Evolutionary conservation across 345 rosid genomes (phyloP), one percentile per base, ranked within the genome.

Genomic region (Melaleuca quinquenervia): DNA sequence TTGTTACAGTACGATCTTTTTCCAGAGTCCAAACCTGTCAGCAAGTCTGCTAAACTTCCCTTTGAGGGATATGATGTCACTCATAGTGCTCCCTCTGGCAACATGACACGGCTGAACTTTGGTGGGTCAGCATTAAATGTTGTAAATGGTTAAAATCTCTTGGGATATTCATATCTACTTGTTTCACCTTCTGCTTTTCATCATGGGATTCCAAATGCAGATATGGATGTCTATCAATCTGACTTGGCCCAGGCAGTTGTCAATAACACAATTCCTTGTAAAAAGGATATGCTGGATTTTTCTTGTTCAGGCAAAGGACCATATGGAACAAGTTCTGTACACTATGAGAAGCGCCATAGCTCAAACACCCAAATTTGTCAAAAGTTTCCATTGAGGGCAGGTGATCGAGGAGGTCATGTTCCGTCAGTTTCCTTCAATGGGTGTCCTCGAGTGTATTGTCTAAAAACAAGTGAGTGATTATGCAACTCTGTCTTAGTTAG

Each of bases 391-490:
- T 45, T 56, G 26, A 84, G 86, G 80, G 76, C 88, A 86, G 87
- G 88, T 64, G 58, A 75, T 32, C 88, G 84, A 85, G 82, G 82
- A 48, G 84, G 86, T 52, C 78, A 84, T 82, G 89, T 45, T 86
- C 50, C 90, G 83, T 85, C 89, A 50, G 44, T 51, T 44, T 45
- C 52, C 86, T 7, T 87, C 36, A 85, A 88, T 36, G 87, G 82
- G 58, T 87, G 89, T 84, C 93, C 91, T 48, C 91, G 88, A 27
- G 89, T 93, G 20, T 89, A 86, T 82, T 93, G 94, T 86, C 78
- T 86, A 86, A 89, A 88, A 84, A 87, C 85, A 87, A 89, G 95
- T 93, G 84, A 92, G 94, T 88, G 41, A 60, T 60, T 60, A 60
- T 6, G 41, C 0, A 27, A 60, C 20, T 60, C 0, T 8, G 74